Conservation (phyloP, 225 moss, liverwort and hornwort species). For the Ulota crispa region DNA sequence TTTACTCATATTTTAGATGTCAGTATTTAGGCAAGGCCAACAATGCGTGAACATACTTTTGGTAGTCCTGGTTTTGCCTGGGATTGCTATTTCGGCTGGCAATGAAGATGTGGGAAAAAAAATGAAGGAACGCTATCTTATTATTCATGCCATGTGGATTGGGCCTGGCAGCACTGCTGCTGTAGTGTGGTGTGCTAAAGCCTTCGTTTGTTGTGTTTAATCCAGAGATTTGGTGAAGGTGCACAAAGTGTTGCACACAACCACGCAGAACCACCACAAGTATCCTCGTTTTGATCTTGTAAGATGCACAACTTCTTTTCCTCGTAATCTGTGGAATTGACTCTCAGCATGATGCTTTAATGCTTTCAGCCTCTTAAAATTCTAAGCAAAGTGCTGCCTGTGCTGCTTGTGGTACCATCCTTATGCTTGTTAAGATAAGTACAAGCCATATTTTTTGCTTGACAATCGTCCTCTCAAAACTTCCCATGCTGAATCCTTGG, state of each 20-base stretch:
- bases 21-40: neutral
- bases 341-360: neutral
- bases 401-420: neutral
- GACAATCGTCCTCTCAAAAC: neutral
- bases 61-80: too few species aligned
- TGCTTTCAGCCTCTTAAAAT: neutral
- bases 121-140: neutral
- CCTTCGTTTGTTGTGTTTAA: conserved; percentile 31
- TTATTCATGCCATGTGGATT: neutral
- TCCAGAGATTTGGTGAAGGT: conserved; percentile 52
- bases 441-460: neutral
- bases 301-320: conserved; percentile 20
- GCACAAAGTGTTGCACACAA: conserved; percentile 46
- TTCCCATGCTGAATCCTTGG: neutral
- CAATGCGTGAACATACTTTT: neutral
- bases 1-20: neutral
- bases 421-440: neutral
- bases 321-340: neutral
- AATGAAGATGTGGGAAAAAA: neutral
- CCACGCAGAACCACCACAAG: conserved; percentile 48
- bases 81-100: too few species aligned
- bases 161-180: neutral
- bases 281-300: conserved; percentile 86
- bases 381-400: neutral
- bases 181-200: neutral